phyloP scores from a whole-genome alignment of 2,329 filamentous ascomycete genomes.

The Nakataea oryzae region DNA sequence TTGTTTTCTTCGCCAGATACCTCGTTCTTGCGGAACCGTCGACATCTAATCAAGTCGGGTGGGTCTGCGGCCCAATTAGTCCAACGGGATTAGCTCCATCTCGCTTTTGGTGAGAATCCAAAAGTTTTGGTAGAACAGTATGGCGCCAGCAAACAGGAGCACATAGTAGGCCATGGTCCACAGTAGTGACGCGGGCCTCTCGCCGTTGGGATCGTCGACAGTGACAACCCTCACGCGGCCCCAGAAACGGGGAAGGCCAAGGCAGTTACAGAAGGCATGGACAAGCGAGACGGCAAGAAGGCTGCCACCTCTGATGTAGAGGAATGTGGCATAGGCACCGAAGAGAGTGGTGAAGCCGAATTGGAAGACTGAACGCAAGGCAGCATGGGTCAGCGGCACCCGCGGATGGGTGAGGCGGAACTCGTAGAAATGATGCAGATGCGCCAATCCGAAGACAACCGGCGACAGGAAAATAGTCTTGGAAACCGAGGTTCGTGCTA shows the following conservation, averaged over 20 bases:
- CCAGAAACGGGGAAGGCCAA: constrained; percentile 81
- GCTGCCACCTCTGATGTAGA: constrained; percentile 78
- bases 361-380: constrained; percentile 70
- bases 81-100: constrained; percentile 30
- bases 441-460: constrained; percentile 84
- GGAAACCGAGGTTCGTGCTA: constrained; percentile 46
- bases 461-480: constrained; percentile 73
- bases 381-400: constrained; percentile 49
- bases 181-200: constrained; percentile 16
- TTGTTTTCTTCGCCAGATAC: neutral
- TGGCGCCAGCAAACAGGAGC: constrained; percentile 60
- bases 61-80: neutral
- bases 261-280: constrained; percentile 86
- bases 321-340: constrained; percentile 83
- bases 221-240: constrained; percentile 50
- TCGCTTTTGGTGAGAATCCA: constrained; percentile 61
- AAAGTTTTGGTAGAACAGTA: constrained; percentile 60
- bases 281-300: constrained; percentile 64
- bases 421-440: constrained; percentile 94
- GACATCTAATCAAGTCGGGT: neutral
- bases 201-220: constrained; percentile 10
- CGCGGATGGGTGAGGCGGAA: constrained; percentile 72
- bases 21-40: neutral
- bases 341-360: constrained; percentile 88
- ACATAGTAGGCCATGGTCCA: constrained; percentile 78